Base-by-base conservation (phyloP, 2,329 filamentous ascomycete species). In the Fusarium fracticaudum region DNA sequence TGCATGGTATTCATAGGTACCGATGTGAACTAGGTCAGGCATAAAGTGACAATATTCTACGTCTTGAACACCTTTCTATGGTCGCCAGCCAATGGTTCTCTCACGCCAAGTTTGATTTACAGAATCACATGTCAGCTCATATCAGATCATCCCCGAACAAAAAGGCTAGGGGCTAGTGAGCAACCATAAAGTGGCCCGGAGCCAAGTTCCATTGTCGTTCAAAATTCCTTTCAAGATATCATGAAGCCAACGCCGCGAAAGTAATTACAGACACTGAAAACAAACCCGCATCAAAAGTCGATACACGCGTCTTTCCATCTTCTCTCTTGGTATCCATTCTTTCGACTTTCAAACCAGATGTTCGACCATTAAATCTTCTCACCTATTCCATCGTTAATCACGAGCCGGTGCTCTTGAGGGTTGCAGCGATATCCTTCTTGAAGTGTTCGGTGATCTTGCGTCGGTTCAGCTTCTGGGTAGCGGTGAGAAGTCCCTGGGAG, bases 381-480 rank as follows among this genome's bases (percentile, higher is more conserved):
- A 67, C 61, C 47, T 55, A 44, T 62, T 47, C 45, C 33, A 10
- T 50, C 53, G 29, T 60, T 51, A 33, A 54, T 74, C 72, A 80
- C 40, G 72, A 53, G 58, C 71, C 71, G n/a, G 71, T 48, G 59
- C 71, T 74, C 81, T 84, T 82, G 60, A 85, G 77, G 64, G 79
- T 80, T 48, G 83, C 82, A n/a, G 84, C 77, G 60, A 91, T 89
- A 61, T 90, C 83, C 77, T 85, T 83, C 76, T 84, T 83, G 78
- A 88, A 90, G 59, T 81, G 83, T 43, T 87, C 85, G 75, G 84
- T 85, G 53, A 90, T 82, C 33, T 81, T 83, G 73, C 86, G 84
- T 67, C 89, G 85, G 82, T 91, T 90, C 47, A 90, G 83, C 81
- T 91, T 91, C 71, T 90, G 87, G 12, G 89, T 91, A n/a, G 88